These are phyloP conservation scores for Saccharum hybrid DNA, from an alignment of 202 grass and related monocot species.

Conservation along the genomic window DNA sequence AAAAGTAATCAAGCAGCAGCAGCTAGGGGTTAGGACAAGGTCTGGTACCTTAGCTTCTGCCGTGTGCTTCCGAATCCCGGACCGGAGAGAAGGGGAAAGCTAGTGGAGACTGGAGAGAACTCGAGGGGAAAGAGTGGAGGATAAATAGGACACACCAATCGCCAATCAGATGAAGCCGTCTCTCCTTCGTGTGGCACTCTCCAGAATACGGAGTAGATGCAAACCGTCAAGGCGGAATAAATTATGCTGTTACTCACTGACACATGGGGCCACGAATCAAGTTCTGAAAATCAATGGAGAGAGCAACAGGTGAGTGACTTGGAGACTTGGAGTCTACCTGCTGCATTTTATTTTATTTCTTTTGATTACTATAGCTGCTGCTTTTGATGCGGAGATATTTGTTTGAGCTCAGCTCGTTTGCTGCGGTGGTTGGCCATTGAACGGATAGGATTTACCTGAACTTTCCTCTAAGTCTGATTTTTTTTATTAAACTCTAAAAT, in stretches of 20 bases:
- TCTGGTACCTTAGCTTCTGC: slow-evolving; percentile 38
- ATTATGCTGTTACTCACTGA: background rate
- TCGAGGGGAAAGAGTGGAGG: slow-evolving; percentile 27
- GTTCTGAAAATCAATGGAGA: background rate
- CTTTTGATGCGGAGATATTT: too few species aligned
- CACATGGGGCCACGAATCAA: background rate
- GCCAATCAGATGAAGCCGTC: background rate
- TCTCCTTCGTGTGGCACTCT: background rate
- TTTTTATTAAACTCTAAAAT: too few species aligned
- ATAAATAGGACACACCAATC: slow-evolving; percentile 27
- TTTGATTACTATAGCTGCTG: too few species aligned
- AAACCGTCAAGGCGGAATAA: background rate
- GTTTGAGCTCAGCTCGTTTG: too few species aligned
- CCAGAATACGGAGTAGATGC: background rate
- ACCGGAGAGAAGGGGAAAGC: background rate
- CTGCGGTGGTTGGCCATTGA: too few species aligned
- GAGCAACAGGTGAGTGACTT: background rate
- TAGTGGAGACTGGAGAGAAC: background rate
- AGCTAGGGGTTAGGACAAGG: background rate
- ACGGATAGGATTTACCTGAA: too few species aligned
- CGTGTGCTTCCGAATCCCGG: background rate
- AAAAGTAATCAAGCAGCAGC: slow-evolving; percentile 4
- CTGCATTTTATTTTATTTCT: too few species aligned
- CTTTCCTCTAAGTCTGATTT: too few species aligned
- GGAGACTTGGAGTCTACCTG: too few species aligned